Evolutionary conservation across 495 filamentous ascomycete genomes (phyloP), one percentile per base, ranked within the genome.

Genomic region (Friedmanniomyces endolithicus): DNA sequence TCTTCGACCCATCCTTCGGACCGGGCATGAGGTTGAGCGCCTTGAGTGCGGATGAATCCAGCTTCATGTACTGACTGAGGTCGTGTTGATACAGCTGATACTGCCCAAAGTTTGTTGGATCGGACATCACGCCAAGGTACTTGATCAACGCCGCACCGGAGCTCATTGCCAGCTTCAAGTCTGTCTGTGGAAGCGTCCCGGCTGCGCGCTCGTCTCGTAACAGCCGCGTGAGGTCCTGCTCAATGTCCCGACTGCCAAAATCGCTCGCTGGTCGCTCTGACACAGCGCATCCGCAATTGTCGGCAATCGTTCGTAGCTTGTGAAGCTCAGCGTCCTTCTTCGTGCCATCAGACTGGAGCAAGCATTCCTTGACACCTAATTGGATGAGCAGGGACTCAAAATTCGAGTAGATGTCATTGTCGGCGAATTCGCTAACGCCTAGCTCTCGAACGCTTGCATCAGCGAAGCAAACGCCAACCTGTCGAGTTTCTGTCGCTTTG

Each of bases 41-140:
- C 56, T 90, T 87, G 16, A 99, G 72, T 1, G 92, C 92, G 6
- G 92, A 88, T 12, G 94, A 86, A 73, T 99, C 92, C 12, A 99
- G 80, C 70, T 95, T 97, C 92, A 99, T 99, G 63, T 87, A 99
- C 64, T 99, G 92, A 11, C 88, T 83, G 25, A 99, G 70, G 66
- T 99, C 94, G 69, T 97, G 94, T 65, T 99, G 92, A 63, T 96
- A 97, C 23, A 99, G 79, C 62, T 90, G 87, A 65, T 88, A 99
- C 65, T 97, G 89, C 1, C 92, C 92, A 66, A 95, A 96, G 66
- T 99, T 97, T 20, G 87, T 86, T 16, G 87, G 71, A 63, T 99
- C 94, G 23, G 87, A 84, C 70, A 99, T 68, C 52, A 94, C 84
- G 16, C 84, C 84, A n/a, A 99, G 77, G 59, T 97, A 99, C 66